A percentile compares a stretch with the other conserved stretches of the same genome.
phyloP scores from a whole-genome alignment of 208 protist species.

The Strigomonas galati region DNA sequence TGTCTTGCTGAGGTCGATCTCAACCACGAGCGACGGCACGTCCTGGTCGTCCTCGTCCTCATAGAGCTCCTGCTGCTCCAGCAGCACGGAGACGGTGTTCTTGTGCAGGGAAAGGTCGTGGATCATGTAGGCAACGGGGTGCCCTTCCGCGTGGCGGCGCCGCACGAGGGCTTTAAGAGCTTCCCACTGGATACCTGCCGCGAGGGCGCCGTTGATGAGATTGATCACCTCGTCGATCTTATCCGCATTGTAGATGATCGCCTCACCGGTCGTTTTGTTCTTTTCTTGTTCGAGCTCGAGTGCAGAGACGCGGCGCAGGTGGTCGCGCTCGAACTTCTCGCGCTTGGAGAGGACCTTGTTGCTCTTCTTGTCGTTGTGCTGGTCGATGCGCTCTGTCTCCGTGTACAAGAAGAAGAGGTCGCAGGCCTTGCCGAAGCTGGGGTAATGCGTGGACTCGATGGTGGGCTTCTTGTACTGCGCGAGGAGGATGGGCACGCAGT shows the following conservation, averaged over 20 bases:
- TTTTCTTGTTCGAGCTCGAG: slow-evolving; percentile 62
- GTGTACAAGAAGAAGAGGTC: slow-evolving; percentile 93
- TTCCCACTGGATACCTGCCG: slow-evolving; percentile 85
- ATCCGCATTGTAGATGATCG: slow-evolving; percentile 85
- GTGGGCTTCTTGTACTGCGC: slow-evolving; percentile 54
- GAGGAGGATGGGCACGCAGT: slow-evolving; percentile 90
- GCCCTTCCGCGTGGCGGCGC: slow-evolving; percentile 84
- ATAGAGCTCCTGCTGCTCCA: slow-evolving; percentile 48
- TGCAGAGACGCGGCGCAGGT: slow-evolving; percentile 77
- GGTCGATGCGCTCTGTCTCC: slow-evolving; percentile 84
- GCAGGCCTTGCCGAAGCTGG: slow-evolving; percentile 88
- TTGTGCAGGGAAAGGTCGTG: slow-evolving; percentile 89
- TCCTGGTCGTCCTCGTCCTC: slow-evolving; percentile 65
- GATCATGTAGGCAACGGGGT: slow-evolving; percentile 93
- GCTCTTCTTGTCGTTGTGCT: slow-evolving; percentile 78
- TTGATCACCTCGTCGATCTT: slow-evolving; percentile 88
- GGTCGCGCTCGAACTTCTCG: slow-evolving; percentile 87
- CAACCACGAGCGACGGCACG: slow-evolving; percentile 61
- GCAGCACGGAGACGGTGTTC: slow-evolving; percentile 81
- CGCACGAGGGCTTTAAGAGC: slow-evolving; percentile 60
- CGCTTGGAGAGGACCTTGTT: slow-evolving; percentile 79
- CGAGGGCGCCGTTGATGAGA: slow-evolving; percentile 82
- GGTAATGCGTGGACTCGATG: neutral
- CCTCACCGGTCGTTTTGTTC: slow-evolving; percentile 70
- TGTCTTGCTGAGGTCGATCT: slow-evolving; percentile 90